A percentile compares a stretch with the other conserved stretches of the same genome.
Conservation (phyloP, 768 basidiomycete genomes). For the Exsudoporus frostii region DNA sequence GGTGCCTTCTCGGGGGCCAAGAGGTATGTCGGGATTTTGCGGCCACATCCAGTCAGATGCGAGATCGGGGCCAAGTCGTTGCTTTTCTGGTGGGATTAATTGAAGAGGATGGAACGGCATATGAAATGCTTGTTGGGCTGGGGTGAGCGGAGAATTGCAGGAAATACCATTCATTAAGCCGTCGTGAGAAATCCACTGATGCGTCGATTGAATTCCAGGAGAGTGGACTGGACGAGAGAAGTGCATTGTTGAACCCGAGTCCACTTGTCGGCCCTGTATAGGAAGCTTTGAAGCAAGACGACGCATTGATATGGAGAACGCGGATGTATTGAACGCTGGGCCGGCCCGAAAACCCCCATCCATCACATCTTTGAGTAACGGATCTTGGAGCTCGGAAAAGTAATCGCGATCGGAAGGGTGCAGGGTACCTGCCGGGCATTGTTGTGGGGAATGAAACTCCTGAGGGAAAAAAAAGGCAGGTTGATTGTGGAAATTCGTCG, state of each 20-base stretch:
- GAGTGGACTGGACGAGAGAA: constrained; percentile 9
- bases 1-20: constrained; percentile 2
- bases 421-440: neutral
- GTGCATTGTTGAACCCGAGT: constrained; percentile 13
- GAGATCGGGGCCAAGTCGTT: neutral
- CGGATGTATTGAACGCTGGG: constrained; percentile 13
- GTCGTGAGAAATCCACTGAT: constrained; percentile 15
- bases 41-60: constrained; percentile 20
- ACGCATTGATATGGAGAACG: constrained; percentile 31
- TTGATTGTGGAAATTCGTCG: constrained; percentile 7
- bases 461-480: constrained; percentile 2
- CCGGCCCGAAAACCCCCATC: constrained; percentile 8
- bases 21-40: constrained; percentile 6
- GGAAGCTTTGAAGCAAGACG: constrained; percentile 32
- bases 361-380: constrained; percentile 11
- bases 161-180: constrained; percentile 4
- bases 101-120: constrained; percentile 27
- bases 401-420: constrained; percentile 6
- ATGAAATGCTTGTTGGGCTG: constrained; percentile 31
- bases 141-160: constrained; percentile 15
- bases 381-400: constrained; percentile 14
- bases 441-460: constrained; percentile 10
- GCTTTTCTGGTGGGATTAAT: constrained; percentile 15
- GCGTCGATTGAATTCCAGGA: constrained; percentile 16
- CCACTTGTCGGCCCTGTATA: constrained; percentile 17